These are phyloP conservation scores for Pisolithus tinctorius DNA, from an alignment of 768 basidiomycete species.

Conservation along the genomic window DNA sequence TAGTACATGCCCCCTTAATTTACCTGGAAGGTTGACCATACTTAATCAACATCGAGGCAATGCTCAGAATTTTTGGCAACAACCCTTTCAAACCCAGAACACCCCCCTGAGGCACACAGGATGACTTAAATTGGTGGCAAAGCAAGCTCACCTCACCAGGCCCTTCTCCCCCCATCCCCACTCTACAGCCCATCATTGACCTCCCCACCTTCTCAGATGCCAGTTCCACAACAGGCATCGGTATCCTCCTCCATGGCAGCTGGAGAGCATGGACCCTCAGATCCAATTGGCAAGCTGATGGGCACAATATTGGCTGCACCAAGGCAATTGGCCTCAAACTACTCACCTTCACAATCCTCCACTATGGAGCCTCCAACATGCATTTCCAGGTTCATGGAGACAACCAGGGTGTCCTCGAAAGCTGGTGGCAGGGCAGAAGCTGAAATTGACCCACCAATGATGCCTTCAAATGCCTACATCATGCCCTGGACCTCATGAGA, in stretches of 20 bases:
- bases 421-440: slow-evolving; percentile 5
- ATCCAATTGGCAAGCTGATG: slow-evolving; percentile 4
- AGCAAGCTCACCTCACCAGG: too few relatives aligned
- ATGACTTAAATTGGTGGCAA: too few relatives aligned
- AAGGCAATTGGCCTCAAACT: slow-evolving; percentile 14
- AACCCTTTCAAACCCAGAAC: too few relatives aligned
- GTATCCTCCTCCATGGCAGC: background rate
- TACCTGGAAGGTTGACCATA: too few relatives aligned
- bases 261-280: slow-evolving; percentile 11
- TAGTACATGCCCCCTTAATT: too few relatives aligned
- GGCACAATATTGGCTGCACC: slow-evolving; percentile 11
- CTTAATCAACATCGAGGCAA: too few relatives aligned
- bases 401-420: slow-evolving; percentile 9
- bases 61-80: too few relatives aligned
- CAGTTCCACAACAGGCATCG: slow-evolving; percentile 7
- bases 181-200: background rate
- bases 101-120: too few relatives aligned
- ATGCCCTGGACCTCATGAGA: background rate
- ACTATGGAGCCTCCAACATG: background rate
- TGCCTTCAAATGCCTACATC: slow-evolving; percentile 7
- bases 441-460: slow-evolving; percentile 4
- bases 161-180: slow-evolving; percentile 4
- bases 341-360: background rate
- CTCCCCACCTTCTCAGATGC: slow-evolving; percentile 1
- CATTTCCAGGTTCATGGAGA: slow-evolving; percentile 10